Evolutionary conservation across 2,329 filamentous ascomycete species (phyloP).

Genomic region (Leptoxyphium fumago): DNA sequence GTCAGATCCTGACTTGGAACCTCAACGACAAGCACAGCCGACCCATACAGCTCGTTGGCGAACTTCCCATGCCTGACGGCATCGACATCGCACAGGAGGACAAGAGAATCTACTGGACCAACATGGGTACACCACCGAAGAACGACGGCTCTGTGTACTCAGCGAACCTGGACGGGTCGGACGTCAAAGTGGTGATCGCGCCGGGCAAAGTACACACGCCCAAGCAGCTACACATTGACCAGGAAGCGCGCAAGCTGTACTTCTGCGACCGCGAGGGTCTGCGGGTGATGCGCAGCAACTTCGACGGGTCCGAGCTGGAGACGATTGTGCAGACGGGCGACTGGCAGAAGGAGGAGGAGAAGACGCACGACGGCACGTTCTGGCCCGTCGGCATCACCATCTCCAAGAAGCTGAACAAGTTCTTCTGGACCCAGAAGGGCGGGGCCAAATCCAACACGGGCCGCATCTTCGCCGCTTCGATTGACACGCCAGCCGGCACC

Average conservation of each 20-base stretch:
- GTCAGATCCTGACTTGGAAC: conserved; percentile 9
- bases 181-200: conserved; percentile 29
- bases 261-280: conserved; percentile 31
- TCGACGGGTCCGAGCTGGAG: conserved; percentile 22
- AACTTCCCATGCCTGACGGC: conserved; percentile 16
- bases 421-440: conserved; percentile 50
- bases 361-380: conserved; percentile 14
- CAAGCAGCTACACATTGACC: conserved; percentile 26
- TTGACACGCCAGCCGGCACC: conserved; percentile 24
- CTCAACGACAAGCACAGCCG: conserved; percentile 3
- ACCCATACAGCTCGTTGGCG: conserved; percentile 3
- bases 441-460: conserved; percentile 36
- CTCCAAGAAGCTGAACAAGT: conserved; percentile 24
- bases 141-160: conserved; percentile 9
- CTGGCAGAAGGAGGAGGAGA: conserved; percentile 21
- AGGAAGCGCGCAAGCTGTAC: conserved; percentile 20
- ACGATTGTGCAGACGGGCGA: conserved; percentile 26
- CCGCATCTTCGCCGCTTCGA: conserved; percentile 36
- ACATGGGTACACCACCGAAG: conserved; percentile 8
- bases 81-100: conserved; percentile 13
- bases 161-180: conserved; percentile 33
- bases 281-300: conserved; percentile 22
- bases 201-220: conserved; percentile 35
- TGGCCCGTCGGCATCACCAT: conserved; percentile 38
- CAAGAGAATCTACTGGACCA: conserved; percentile 20